phyloP scores from a whole-genome alignment of 2,329 filamentous ascomycete genomes.

The Colletotrichum tanaceti region DNA sequence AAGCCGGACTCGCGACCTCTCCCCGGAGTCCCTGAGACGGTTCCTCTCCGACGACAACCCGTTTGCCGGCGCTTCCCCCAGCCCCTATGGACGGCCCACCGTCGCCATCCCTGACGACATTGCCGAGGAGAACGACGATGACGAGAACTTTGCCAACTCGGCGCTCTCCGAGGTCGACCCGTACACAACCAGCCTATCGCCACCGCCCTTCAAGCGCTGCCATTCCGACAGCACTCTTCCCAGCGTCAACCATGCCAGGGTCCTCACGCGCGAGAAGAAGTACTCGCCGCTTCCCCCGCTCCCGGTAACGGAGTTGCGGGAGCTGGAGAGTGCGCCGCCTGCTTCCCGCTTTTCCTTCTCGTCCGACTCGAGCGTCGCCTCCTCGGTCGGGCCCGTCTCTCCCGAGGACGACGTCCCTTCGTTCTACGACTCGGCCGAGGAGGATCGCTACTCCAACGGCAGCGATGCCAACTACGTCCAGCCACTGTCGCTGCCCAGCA shows the following conservation, averaged over 20 bases:
- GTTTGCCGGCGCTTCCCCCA: constrained; percentile 29
- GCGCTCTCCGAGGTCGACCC: constrained; percentile 58
- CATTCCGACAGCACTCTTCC: constrained; percentile 48
- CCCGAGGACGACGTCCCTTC: constrained; percentile 57
- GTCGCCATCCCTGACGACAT: constrained; percentile 53
- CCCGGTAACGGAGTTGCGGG: constrained; percentile 17
- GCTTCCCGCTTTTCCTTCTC: constrained; percentile 48
- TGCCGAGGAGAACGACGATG: constrained; percentile 56
- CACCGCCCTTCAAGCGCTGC: constrained; percentile 61
- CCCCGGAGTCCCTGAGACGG: constrained; percentile 65
- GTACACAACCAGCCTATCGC: constrained; percentile 62
- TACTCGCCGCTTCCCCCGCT: constrained; percentile 32
- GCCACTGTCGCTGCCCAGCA: constrained; percentile 39
- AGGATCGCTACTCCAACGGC: constrained; percentile 51
- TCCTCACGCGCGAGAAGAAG: constrained; percentile 44
- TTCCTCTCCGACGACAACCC: constrained; percentile 62
- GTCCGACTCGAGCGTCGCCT: constrained; percentile 48
- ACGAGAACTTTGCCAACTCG: constrained; percentile 71
- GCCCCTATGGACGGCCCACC: constrained; percentile 47
- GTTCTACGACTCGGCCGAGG: constrained; percentile 61
- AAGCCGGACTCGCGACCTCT: constrained; percentile 63
- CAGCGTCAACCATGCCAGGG: constrained; percentile 43
- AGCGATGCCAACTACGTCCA: constrained; percentile 51
- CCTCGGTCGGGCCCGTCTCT: constrained; percentile 53
- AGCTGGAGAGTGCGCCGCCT: constrained; percentile 29